Base-by-base conservation (phyloP, 441 rosid species). In the Euphorbia corollata region DNA sequence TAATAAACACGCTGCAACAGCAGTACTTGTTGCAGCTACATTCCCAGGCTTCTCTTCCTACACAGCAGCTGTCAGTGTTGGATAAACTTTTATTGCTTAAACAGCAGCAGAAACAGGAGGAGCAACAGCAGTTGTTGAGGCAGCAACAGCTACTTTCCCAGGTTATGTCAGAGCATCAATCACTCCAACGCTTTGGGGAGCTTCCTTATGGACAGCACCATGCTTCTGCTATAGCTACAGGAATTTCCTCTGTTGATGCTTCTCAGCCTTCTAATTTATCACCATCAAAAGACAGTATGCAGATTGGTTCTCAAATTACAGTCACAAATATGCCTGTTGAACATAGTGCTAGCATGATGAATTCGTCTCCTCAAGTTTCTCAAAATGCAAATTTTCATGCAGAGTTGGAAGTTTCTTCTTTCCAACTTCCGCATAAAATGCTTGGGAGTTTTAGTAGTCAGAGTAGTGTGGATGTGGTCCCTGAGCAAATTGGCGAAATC, bases 81-180 rank as follows among this genome's bases (percentile, higher is more conserved):
- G 96, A 94, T 75, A 88, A 87, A 68, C 76, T 88, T 65, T 68
- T 91, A 61, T 77, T 88, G 73, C 84, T 94, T 72, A 85, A 86
- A 79, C 96, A 91, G 77, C 96, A 90, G 77, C 92, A 90, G 77
- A 90, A 90, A 73, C 91, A 87, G 74, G 90, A 92, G 79, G 87
- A 87, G 82, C 92, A 93, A 72, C 92, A 87, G 71, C 91, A 87
- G 79, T 75, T 91, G 72, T 73, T 93, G 81, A 81, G 81, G 60
- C 97, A 91, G 78, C 94, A 86, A 50, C 96, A 87, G 72, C 77
- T 92, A 68, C 85, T 86, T 67, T 86, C 97, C 45, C 95, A 87
- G 81, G 92, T 81, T 79, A 75, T 88, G 55, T 77, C 85, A 55
- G 96, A 88, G 73, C 97, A 84, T 69, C 91, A 88, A 64, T 68